A percentile compares a stretch with the other conserved stretches of the same genome.
phyloP scores from a whole-genome alignment of 164 flowering plant species.

The Annona squamosa region DNA sequence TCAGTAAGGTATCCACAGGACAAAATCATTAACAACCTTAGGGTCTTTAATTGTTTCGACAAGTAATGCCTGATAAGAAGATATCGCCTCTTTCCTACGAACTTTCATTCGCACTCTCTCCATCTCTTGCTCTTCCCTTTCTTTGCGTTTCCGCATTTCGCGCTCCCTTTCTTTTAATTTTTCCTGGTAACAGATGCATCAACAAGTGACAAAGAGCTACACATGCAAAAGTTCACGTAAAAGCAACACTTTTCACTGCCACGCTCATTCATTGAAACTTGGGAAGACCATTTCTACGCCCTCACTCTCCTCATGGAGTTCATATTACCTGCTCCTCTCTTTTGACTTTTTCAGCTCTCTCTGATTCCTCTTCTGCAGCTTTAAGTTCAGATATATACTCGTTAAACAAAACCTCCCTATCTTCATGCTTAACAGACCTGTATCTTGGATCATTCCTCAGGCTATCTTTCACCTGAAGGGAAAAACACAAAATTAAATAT shows the following conservation, averaged over 20 bases:
- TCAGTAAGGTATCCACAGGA: constrained; percentile 3
- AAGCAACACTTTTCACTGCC: background rate
- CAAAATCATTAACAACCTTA: constrained; percentile 43
- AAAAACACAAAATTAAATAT: background rate
- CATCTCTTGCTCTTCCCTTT: constrained; percentile 95
- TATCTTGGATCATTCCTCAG: constrained; percentile 80
- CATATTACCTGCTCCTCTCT: constrained; percentile 71
- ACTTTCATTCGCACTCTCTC: constrained; percentile 86
- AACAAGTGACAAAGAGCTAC: background rate
- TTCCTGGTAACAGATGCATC: constrained; percentile 43
- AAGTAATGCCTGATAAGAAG: constrained; percentile 90
- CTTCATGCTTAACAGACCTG: constrained; percentile 81
- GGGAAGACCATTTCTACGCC: background rate
- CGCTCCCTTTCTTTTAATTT: constrained; percentile 92
- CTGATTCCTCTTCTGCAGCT: constrained; percentile 55
- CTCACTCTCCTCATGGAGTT: background rate
- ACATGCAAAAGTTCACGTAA: background rate
- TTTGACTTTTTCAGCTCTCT: constrained; percentile 51
- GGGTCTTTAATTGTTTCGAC: constrained; percentile 91
- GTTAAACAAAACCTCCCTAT: constrained; percentile 71
- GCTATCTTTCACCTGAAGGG: constrained; percentile 73
- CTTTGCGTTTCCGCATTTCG: constrained; percentile 81
- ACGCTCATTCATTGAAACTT: background rate
- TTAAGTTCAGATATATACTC: constrained; percentile 72
- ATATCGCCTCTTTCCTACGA: constrained; percentile 81